Evolutionary conservation across 2,329 filamentous ascomycete species (phyloP).

Genomic region (Knufia fluminis): DNA sequence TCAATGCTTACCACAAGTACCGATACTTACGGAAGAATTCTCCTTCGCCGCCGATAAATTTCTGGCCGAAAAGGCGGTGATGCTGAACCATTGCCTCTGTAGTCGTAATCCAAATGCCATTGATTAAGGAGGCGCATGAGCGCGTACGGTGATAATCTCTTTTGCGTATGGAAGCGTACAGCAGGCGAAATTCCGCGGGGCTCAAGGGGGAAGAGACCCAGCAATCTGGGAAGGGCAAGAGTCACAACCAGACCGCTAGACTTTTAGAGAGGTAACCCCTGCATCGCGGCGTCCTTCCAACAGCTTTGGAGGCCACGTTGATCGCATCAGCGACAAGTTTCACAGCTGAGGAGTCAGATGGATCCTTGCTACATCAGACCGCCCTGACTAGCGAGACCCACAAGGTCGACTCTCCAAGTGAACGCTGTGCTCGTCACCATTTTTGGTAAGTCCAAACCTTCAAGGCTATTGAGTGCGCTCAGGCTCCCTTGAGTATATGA

Average conservation of each 20-base stretch:
- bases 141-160: not conserved
- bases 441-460: slow-evolving; percentile 2
- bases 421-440: slow-evolving; percentile 4
- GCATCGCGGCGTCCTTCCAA: not conserved
- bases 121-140: not conserved
- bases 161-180: not conserved
- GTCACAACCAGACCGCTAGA: not conserved
- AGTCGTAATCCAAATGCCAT: not conserved
- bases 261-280: not conserved
- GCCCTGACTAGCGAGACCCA: slow-evolving; percentile 5
- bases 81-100: not conserved
- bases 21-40: not conserved
- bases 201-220: slow-evolving; percentile 6
- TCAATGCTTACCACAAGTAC: not conserved
- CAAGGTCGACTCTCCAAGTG: not conserved
- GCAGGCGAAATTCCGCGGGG: not conserved
- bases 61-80: not conserved
- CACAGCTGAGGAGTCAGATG: slow-evolving; percentile 10
- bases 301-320: slow-evolving; percentile 5
- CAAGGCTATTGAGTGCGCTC: not conserved
- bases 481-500: slow-evolving; percentile 5
- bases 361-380: slow-evolving; percentile 6
- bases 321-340: slow-evolving; percentile 5
- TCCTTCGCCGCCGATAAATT: not conserved
- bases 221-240: slow-evolving; percentile 1